Base-by-base conservation (phyloP, 331 rosid species). In the Quercus phellos region DNA sequence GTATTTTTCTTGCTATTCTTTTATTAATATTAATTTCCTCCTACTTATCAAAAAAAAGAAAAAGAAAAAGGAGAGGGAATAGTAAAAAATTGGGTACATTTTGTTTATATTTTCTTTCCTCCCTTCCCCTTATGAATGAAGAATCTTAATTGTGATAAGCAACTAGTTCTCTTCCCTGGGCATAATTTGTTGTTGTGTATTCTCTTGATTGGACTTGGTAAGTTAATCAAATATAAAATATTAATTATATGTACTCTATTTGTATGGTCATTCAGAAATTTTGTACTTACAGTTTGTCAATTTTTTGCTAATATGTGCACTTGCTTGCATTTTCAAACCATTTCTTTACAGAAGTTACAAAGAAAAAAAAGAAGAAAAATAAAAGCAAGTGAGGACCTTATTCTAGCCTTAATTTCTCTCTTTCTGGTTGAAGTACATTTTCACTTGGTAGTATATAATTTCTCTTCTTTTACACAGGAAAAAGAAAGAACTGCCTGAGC, bases 341-440 rank as follows among this genome's bases (percentile, higher is more conserved):
- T 70, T 72, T 77, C 71, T 74, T 42, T 50, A 82, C 89, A 88
- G 95, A 90, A 74, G 85, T 78, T 80, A 11, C 91, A 77, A 93
- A 93, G 93, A 93, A 93, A 87, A 93, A 93, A 83, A 93, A 93
- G 92, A 93, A 93, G 93, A 93, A 93, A 91, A 55, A 77, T 75
- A 93, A 88, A 87, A 93, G 91, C 97, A 93, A 91, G 98, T 93
- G 88, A 89, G 97, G 74, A 77, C 61, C 51, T 74, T 67, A 30
- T 59, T 72, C 74, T 60, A 35, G 14, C 72, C 26, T 60, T 50
- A 16, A 55, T 78, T 56, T 22, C 75, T 81, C 42, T 55, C 72
- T 85, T 75, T 73, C 22, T 34, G 51, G 73, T 61, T 58, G 9
- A 72, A 34, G 38, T 5, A 50, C 55, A 61, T 10, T 3, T 73